A percentile compares a stretch with the other conserved stretches of the same genome.
These are phyloP conservation scores for Botrytis galanthina DNA, from an alignment of 2,329 filamentous ascomycete genomes.

Conservation along the genomic window DNA sequence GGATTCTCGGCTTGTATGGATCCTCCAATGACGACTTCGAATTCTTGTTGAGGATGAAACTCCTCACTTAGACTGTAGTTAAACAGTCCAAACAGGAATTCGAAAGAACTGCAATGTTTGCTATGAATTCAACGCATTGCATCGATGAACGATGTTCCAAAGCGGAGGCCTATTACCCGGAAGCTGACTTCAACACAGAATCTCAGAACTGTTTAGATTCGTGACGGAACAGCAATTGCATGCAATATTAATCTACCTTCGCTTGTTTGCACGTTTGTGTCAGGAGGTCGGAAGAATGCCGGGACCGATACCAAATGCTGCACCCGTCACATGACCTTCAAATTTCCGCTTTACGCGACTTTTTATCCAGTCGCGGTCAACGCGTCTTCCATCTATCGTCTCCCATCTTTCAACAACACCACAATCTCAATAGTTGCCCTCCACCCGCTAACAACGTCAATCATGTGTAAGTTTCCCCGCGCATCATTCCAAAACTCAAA, in stretches of 20 bases:
- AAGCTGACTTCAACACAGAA: background rate
- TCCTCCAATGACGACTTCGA: background rate
- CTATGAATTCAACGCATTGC: background rate
- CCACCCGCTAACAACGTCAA: background rate
- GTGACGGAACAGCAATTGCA: background rate
- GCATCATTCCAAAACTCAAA: too few relatives aligned
- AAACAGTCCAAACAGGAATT: background rate
- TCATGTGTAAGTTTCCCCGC: background rate
- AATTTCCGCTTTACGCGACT: conserved; percentile 16
- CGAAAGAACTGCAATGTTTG: background rate
- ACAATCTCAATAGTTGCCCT: background rate
- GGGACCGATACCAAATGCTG: background rate
- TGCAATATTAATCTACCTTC: background rate
- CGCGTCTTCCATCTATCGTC: conserved; percentile 12
- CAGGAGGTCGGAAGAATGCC: background rate
- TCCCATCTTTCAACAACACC: background rate
- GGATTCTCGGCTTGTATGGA: background rate
- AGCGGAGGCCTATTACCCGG: background rate
- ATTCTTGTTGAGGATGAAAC: background rate
- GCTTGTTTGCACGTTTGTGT: background rate
- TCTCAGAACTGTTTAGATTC: background rate
- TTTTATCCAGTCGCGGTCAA: conserved; percentile 13
- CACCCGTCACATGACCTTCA: background rate
- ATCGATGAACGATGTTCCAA: background rate
- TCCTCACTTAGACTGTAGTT: background rate